phyloP scores from a whole-genome alignment of 768 basidiomycete species.

The Russula emetica region DNA sequence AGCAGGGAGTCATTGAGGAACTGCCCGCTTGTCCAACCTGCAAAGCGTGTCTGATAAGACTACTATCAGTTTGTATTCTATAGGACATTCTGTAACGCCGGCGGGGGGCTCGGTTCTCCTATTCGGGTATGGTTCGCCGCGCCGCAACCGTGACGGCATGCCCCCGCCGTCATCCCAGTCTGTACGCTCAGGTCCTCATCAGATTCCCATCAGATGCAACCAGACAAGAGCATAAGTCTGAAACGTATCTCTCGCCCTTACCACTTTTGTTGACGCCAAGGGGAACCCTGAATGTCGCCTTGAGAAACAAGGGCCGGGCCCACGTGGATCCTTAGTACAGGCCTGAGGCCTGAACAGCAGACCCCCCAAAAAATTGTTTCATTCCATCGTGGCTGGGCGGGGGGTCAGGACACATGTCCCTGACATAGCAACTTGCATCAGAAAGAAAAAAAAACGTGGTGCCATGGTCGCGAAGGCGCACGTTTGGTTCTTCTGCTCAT shows the following conservation, averaged over 20 bases:
- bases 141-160: no score
- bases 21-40: background rate
- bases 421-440: slow-evolving; percentile 20
- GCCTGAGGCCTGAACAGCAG: background rate
- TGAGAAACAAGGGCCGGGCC: background rate
- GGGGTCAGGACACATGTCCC: background rate
- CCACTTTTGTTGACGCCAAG: slow-evolving; percentile 15
- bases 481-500: background rate
- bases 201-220: slow-evolving; percentile 19
- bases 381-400: background rate
- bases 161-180: slow-evolving; percentile 8
- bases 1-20: background rate
- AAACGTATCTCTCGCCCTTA: slow-evolving; percentile 19
- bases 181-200: slow-evolving; percentile 12
- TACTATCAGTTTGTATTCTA: background rate
- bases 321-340: background rate
- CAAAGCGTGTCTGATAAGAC: background rate
- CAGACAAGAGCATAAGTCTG: slow-evolving; percentile 4
- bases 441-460: slow-evolving; percentile 6
- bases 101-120: background rate
- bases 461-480: slow-evolving; percentile 2
- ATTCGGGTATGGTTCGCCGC: slow-evolving; percentile 19
- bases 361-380: background rate
- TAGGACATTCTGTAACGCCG: background rate
- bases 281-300: slow-evolving; percentile 1